A percentile compares a stretch with the other conserved stretches of the same genome.
Conservation (phyloP, 2,329 filamentous ascomycete species). For the Didymella sp. region DNA sequence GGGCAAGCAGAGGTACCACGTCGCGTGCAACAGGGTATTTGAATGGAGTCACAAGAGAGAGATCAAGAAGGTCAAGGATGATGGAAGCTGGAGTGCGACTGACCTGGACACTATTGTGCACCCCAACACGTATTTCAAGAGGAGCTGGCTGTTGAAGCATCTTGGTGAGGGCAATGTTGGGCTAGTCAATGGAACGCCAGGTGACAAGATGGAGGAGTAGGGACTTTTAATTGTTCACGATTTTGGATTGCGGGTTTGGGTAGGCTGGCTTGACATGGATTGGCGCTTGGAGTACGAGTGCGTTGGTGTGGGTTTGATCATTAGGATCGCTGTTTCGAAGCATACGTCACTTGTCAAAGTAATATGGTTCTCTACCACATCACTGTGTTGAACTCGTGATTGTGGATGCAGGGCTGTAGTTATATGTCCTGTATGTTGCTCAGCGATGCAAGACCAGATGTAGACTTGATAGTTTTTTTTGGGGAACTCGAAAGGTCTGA, state of each 20-base stretch:
- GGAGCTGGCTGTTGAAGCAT: constrained; percentile 88
- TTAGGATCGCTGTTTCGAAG: no score
- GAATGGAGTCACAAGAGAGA: constrained; percentile 78
- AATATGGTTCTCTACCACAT: not conserved
- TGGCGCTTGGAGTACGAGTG: not conserved
- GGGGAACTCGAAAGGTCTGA: no score
- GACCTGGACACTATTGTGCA: constrained; percentile 96
- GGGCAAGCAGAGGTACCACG: constrained; percentile 85
- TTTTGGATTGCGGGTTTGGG: not conserved
- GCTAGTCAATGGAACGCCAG: constrained; percentile 27
- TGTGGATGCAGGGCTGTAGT: not conserved
- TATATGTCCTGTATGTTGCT: no score
- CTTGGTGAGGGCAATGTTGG: constrained; percentile 59
- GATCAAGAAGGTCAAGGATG: constrained; percentile 60
- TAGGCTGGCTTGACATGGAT: not conserved
- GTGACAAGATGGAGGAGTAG: constrained; percentile 48
- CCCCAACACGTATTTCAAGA: constrained; percentile 97
- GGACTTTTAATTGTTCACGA: not conserved
- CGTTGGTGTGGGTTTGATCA: no score
- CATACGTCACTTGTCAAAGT: not conserved
- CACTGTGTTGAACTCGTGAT: not conserved
- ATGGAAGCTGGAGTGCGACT: constrained; percentile 59
- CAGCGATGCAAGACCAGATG: no score
- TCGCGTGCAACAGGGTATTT: constrained; percentile 96
- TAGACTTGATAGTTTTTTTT: no score